phyloP scores from a whole-genome alignment of 345 rosid genomes.

The Syzygium aromaticum region DNA sequence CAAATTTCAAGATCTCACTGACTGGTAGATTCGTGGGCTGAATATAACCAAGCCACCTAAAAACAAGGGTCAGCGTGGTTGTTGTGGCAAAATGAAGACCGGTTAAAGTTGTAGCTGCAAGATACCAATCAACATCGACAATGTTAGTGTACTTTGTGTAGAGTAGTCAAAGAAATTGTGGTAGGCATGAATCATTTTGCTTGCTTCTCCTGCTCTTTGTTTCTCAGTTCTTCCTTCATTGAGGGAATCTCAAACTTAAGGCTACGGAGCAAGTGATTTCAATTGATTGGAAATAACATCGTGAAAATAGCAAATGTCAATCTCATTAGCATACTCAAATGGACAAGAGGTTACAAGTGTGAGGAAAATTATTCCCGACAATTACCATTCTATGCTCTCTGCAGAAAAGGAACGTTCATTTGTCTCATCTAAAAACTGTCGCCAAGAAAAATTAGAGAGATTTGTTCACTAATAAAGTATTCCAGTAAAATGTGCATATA shows the following conservation, averaged over 20 bases:
- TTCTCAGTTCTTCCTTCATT: background rate
- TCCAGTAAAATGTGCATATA: background rate
- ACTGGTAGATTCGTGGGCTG: conserved; percentile 77
- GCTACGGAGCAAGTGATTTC: background rate
- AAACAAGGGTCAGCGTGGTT: conserved; percentile 58
- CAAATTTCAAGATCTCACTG: conserved; percentile 70
- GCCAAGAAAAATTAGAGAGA: background rate
- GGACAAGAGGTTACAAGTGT: background rate
- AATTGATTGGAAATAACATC: background rate
- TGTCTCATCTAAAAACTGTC: background rate
- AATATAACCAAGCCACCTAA: conserved; percentile 82
- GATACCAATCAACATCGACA: background rate
- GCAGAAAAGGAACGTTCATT: background rate
- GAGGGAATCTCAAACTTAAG: background rate
- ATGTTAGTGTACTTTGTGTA: background rate
- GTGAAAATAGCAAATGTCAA: background rate
- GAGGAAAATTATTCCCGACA: background rate
- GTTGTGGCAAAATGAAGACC: conserved; percentile 98
- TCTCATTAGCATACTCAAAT: background rate
- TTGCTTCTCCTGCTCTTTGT: background rate
- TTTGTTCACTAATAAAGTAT: background rate
- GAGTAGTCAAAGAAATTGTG: background rate
- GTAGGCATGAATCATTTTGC: background rate
- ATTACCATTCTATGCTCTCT: background rate
- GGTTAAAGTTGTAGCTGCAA: conserved; percentile 95